Conservation (phyloP, 805 yeast species). For the Yarrowia sp. region DNA sequence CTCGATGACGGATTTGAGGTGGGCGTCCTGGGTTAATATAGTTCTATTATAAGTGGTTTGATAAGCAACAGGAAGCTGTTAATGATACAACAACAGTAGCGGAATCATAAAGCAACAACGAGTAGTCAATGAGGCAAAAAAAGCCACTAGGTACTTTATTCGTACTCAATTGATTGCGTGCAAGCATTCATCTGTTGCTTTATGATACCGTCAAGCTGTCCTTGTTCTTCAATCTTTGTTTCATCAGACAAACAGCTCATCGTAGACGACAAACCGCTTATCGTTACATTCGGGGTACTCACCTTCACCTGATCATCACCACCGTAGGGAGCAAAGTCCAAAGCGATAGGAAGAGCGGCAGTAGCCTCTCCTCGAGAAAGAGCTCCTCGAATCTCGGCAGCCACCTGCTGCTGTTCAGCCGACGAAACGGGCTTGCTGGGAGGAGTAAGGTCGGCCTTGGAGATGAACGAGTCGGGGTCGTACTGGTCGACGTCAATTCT, state of each 20-base stretch:
- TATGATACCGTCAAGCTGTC: too few relatives aligned
- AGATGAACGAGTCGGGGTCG: constrained; percentile 71
- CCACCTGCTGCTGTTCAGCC: constrained; percentile 55
- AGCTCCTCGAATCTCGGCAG: constrained; percentile 57
- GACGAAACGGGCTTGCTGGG: constrained; percentile 52
- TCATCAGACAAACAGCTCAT: too few relatives aligned
- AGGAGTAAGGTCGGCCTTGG: constrained; percentile 60
- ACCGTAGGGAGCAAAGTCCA: constrained; percentile 80
- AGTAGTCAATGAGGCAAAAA: too few relatives aligned
- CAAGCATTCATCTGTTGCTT: too few relatives aligned
- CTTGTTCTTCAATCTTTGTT: too few relatives aligned
- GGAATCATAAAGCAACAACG: too few relatives aligned
- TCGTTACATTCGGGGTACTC: background rate
- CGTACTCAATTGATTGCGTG: too few relatives aligned
- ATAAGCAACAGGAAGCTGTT: too few relatives aligned
- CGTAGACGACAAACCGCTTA: too few relatives aligned
- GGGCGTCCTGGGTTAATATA: constrained; percentile 40
- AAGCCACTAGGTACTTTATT: too few relatives aligned
- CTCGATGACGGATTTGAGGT: constrained; percentile 60
- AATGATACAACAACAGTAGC: too few relatives aligned
- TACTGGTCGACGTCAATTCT: constrained; percentile 89
- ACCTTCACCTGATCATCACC: constrained; percentile 58
- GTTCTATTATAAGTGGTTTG: too few relatives aligned
- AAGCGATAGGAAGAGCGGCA: constrained; percentile 62
- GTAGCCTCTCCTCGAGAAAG: constrained; percentile 69